A percentile compares a stretch with the other conserved stretches of the same genome.
Evolutionary conservation across 2,329 filamentous ascomycete genomes (phyloP).

Genomic region (Pseudogymnoascus sp.): DNA sequence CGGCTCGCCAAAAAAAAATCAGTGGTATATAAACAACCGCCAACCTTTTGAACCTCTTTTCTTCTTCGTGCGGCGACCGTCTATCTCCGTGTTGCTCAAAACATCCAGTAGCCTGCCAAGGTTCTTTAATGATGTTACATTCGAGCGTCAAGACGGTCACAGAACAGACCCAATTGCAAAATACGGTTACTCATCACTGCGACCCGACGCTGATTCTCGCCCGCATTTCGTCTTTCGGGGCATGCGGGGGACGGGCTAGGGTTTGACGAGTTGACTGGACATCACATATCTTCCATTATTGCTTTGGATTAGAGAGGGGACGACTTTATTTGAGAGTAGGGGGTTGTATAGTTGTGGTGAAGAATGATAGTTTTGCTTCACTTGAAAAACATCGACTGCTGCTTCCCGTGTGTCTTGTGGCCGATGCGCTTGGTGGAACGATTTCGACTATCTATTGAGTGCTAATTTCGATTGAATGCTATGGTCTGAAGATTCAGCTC

Average conservation of each 20-base stretch:
- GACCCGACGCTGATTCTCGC: conserved; percentile 32
- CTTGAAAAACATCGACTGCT: neutral
- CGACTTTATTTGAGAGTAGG: conserved; percentile 10
- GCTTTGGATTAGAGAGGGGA: neutral
- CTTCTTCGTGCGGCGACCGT: conserved; percentile 26
- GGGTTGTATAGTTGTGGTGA: conserved; percentile 26
- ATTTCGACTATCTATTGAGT: neutral
- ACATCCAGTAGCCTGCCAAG: conserved; percentile 18
- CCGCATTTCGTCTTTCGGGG: conserved; percentile 30
- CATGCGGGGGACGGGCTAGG: conserved; percentile 34
- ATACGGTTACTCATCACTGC: conserved; percentile 43
- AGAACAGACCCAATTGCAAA: conserved; percentile 63
- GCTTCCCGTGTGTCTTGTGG: neutral
- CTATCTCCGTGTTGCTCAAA: conserved; percentile 27
- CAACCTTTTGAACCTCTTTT: conserved; percentile 13
- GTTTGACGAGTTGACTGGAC: conserved; percentile 27
- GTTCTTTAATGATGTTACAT: conserved; percentile 21
- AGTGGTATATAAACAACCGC: neutral
- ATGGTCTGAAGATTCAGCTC: neutral
- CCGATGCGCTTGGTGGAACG: neutral
- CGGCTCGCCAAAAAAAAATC: conserved; percentile 3
- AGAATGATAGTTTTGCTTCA: conserved; percentile 42
- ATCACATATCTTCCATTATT: conserved; percentile 23
- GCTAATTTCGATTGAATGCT: neutral
- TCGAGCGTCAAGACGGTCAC: conserved; percentile 28